A percentile compares a stretch with the other conserved stretches of the same genome.
Conservation (phyloP, 805 yeast species). For the Zygotorulaspora chibaensis region DNA sequence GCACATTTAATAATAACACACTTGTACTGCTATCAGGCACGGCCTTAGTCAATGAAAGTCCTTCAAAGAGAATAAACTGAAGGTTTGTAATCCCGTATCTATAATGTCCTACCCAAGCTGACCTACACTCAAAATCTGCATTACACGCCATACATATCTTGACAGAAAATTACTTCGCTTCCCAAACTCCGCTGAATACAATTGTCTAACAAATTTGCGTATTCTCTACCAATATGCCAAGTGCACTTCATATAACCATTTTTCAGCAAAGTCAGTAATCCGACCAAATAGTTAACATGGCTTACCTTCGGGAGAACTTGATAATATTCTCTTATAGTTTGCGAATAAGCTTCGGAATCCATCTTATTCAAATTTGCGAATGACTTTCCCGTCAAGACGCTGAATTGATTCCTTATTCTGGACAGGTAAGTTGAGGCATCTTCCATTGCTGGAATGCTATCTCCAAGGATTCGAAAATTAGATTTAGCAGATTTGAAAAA, state of each 20-base stretch:
- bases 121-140: background rate
- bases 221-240: constrained; percentile 54
- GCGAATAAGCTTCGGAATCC: constrained; percentile 2
- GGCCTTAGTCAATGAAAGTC: no score
- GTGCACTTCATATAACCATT: constrained; percentile 37
- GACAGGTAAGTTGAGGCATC: constrained; percentile 19
- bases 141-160: constrained; percentile 41
- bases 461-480: constrained; percentile 2
- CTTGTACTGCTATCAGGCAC: no score
- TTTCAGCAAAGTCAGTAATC: constrained; percentile 45
- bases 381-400: constrained; percentile 2
- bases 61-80: no score
- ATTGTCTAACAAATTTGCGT: constrained; percentile 45
- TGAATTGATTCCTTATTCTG: constrained; percentile 19
- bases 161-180: constrained; percentile 38
- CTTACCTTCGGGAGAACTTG: constrained; percentile 5
- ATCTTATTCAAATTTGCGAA: constrained; percentile 2
- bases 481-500: constrained; percentile 5
- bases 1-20: no score
- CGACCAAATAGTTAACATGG: constrained; percentile 37
- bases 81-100: no score
- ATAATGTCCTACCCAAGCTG: no score
- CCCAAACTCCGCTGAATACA: constrained; percentile 52
- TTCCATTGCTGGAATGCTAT: constrained; percentile 10
- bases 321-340: constrained; percentile 34